These are phyloP conservation scores for Lentinus brumalis DNA, from an alignment of 768 basidiomycete genomes.

Conservation along the genomic window DNA sequence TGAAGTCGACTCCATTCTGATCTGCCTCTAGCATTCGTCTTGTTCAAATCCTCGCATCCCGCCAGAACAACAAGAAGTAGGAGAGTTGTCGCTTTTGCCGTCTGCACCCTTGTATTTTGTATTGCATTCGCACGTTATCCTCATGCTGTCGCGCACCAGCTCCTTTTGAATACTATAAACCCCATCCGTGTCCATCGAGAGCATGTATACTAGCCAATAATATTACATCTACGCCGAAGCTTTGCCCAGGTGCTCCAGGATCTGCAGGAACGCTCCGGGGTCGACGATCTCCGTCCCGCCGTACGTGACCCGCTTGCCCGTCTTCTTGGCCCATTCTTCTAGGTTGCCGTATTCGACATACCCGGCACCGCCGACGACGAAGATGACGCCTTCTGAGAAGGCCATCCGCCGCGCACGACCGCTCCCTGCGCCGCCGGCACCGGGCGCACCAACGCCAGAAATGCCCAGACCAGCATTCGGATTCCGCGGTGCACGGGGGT, in stretches of 20 bases:
- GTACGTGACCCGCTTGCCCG: constrained; percentile 86
- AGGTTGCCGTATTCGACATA: constrained; percentile 98
- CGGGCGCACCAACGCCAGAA: constrained; percentile 41
- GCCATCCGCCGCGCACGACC: constrained; percentile 64
- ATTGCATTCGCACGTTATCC: constrained; percentile 1
- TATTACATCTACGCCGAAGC: constrained; percentile 7
- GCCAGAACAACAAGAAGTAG: constrained; percentile 56
- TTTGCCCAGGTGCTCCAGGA: constrained; percentile 68
- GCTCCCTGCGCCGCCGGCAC: constrained; percentile 31
- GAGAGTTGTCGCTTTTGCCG: background rate
- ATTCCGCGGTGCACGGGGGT: constrained; percentile 78
- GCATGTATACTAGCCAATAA: background rate
- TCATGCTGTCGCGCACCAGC: background rate
- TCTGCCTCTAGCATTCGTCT: constrained; percentile 61
- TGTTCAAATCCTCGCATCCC: constrained; percentile 78
- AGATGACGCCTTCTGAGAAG: constrained; percentile 87
- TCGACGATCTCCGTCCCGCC: constrained; percentile 95
- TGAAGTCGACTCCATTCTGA: background rate
- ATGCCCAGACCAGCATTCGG: constrained; percentile 47
- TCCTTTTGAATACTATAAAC: background rate
- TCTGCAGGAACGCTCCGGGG: constrained; percentile 79
- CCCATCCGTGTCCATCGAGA: background rate
- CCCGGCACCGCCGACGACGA: constrained; percentile 94
- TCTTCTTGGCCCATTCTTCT: constrained; percentile 86
- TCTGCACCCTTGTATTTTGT: background rate